Conservation (phyloP, 805 yeast genomes). For the Candida tallmaniae region DNA sequence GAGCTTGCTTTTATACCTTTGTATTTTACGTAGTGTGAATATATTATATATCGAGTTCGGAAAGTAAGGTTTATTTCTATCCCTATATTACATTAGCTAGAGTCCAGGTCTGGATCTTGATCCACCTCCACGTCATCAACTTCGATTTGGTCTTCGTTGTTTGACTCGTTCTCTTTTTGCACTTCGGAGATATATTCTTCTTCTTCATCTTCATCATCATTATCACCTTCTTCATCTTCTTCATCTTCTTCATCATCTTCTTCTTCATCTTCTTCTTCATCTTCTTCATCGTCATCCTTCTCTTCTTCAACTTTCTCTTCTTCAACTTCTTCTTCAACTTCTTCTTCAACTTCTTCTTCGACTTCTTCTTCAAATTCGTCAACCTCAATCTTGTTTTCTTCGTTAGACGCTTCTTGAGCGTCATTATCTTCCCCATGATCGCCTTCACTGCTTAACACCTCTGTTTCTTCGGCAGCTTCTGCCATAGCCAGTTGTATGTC, state of each 20-base stretch:
- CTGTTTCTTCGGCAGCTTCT: constrained; percentile 18
- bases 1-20: too few relatives aligned
- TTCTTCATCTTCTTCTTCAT: neutral
- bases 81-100: neutral
- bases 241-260: neutral
- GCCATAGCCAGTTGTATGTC: constrained; percentile 13
- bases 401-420: constrained; percentile 63
- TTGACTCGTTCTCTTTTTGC: neutral
- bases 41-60: too few relatives aligned
- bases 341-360: constrained; percentile 10
- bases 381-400: constrained; percentile 34
- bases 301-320: constrained; percentile 12
- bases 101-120: constrained; percentile 3
- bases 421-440: constrained; percentile 60
- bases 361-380: constrained; percentile 15
- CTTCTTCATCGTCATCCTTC: neutral
- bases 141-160: neutral
- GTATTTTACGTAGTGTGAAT: too few relatives aligned
- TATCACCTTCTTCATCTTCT: neutral
- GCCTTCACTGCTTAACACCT: constrained; percentile 13
- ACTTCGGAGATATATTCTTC: neutral
- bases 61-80: neutral
- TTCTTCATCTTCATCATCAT: neutral
- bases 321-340: constrained; percentile 2
- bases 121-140: constrained; percentile 8